Evolutionary conservation across 306 rosid genomes (phyloP).

Genomic region (Acacia acuminata): DNA sequence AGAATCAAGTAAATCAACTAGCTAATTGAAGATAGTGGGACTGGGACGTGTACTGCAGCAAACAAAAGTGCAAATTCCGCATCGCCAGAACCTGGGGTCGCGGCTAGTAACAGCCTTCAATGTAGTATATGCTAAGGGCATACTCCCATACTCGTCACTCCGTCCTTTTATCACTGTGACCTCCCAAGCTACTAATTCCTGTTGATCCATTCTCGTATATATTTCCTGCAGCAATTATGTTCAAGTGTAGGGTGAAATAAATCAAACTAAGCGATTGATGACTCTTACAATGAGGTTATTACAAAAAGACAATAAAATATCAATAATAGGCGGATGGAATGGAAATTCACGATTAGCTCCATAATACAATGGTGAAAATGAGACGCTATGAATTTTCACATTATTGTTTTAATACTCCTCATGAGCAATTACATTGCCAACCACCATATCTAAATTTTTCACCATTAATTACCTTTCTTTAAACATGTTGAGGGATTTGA

Average conservation of each 20-base stretch:
- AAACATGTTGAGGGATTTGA: constrained; percentile 32
- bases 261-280: not conserved
- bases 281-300: constrained; percentile 22
- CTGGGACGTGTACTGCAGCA: not conserved
- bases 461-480: constrained; percentile 51
- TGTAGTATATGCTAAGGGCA: constrained; percentile 77
- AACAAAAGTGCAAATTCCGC: no score
- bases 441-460: constrained; percentile 71
- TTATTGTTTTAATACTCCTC: no score
- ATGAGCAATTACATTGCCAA: constrained; percentile 39
- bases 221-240: constrained; percentile 50
- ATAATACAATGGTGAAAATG: no score
- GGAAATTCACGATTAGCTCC: not conserved
- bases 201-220: constrained; percentile 93
- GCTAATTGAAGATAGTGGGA: not conserved
- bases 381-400: constrained; percentile 23
- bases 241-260: not conserved
- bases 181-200: constrained; percentile 95
- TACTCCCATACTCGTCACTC: constrained; percentile 71
- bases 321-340: not conserved
- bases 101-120: constrained; percentile 74
- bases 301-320: not conserved
- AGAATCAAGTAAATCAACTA: not conserved
- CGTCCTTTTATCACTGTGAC: constrained; percentile 76
- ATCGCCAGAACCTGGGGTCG: constrained; percentile 81